Evolutionary conservation across 2,329 filamentous ascomycete genomes (phyloP).

Genomic region (Akanthomyces muscarius): DNA sequence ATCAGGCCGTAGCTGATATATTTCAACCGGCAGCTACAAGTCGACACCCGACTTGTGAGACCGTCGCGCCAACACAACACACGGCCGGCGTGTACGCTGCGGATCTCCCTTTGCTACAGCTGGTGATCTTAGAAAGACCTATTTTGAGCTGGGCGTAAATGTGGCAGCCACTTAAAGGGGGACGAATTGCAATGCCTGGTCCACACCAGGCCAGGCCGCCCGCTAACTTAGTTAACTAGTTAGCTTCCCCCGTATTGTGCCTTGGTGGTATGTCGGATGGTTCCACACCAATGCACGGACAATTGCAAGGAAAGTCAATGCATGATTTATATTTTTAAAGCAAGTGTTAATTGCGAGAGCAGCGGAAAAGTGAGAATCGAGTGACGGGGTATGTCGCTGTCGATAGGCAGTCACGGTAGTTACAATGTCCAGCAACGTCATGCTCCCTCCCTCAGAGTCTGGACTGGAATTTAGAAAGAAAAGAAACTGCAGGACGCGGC

Average conservation of each 20-base stretch:
- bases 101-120: background rate
- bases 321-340: background rate
- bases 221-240: too few relatives aligned
- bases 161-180: constrained; percentile 10
- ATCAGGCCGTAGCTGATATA: too few relatives aligned
- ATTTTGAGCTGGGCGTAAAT: background rate
- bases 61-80: too few relatives aligned
- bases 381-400: background rate
- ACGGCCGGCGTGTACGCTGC: background rate
- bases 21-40: too few relatives aligned
- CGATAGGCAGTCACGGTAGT: background rate
- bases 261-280: background rate
- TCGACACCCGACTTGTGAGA: too few relatives aligned
- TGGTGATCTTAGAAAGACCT: background rate
- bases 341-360: too few relatives aligned
- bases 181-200: constrained; percentile 9
- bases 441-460: background rate
- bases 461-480: background rate
- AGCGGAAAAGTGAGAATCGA: background rate
- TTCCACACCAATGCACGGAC: background rate
- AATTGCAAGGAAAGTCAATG: background rate
- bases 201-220: background rate
- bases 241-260: background rate
- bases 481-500: background rate
- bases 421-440: background rate